Conservation (phyloP, 768 basidiomycete genomes). For the Lactarius sp. region DNA sequence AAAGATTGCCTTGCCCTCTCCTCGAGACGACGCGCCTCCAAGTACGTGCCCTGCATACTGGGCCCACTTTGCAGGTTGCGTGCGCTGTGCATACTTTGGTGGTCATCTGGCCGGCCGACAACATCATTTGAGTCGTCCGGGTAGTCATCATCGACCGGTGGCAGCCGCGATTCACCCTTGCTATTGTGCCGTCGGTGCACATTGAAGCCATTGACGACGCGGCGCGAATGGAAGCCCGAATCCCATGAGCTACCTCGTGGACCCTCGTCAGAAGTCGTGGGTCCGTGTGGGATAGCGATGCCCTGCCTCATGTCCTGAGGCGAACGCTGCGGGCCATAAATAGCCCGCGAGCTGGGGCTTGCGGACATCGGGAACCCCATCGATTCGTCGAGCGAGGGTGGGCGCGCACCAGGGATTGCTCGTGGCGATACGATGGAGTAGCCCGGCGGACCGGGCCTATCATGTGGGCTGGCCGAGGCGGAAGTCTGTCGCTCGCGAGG, state of each 20-base stretch:
- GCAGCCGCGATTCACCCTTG: conserved; percentile 14
- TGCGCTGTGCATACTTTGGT: not conserved
- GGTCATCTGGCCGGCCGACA: conserved; percentile 19
- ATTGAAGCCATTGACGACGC: conserved; percentile 15
- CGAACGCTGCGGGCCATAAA: too few relatives aligned
- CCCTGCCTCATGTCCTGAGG: conserved; percentile 1
- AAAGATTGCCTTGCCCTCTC: too few relatives aligned
- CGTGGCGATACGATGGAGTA: conserved; percentile 10
- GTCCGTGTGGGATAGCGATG: conserved; percentile 23
- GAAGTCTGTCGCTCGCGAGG: conserved; percentile 21
- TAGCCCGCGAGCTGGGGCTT: not conserved
- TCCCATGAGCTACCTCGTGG: conserved; percentile 13
- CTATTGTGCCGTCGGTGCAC: conserved; percentile 18
- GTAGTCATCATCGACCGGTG: conserved; percentile 6
- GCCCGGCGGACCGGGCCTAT: conserved; percentile 15
- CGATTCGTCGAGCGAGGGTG: conserved; percentile 13
- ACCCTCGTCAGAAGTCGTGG: conserved; percentile 13
- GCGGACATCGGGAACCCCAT: conserved; percentile 23
- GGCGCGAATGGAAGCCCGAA: conserved; percentile 20
- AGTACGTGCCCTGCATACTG: conserved; percentile 23
- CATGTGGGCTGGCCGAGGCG: conserved; percentile 22
- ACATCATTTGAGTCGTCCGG: conserved; percentile 20
- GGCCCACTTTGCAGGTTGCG: conserved; percentile 17
- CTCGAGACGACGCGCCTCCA: too few relatives aligned
- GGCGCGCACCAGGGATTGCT: conserved; percentile 19